These are phyloP conservation scores for Fusarium praegraminearum DNA, from an alignment of 2,329 filamentous ascomycete species.

Conservation along the genomic window DNA sequence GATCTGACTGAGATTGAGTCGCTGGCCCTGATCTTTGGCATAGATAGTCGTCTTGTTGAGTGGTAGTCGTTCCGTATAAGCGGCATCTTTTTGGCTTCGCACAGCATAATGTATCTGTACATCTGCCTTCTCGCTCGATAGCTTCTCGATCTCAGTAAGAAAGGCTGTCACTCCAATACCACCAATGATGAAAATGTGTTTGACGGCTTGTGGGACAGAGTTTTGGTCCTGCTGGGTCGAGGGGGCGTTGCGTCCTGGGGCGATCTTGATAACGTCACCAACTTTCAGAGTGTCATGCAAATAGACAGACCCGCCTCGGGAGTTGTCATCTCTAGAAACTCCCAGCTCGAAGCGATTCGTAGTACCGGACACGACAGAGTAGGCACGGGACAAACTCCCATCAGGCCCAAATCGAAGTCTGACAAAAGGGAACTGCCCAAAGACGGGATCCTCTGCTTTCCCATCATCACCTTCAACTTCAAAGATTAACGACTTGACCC, in stretches of 20 bases:
- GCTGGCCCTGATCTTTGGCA: conserved; percentile 8
- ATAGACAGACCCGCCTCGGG: conserved; percentile 26
- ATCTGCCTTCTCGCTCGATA: not conserved
- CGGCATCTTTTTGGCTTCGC: conserved; percentile 12
- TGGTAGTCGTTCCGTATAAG: conserved; percentile 17
- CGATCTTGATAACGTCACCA: conserved; percentile 22
- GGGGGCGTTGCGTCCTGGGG: not conserved
- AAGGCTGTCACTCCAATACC: conserved; percentile 31
- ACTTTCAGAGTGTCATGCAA: conserved; percentile 5
- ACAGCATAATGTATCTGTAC: conserved; percentile 27
- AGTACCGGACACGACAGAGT: conserved; percentile 28
- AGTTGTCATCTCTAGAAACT: conserved; percentile 16
- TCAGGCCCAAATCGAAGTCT: conserved; percentile 18
- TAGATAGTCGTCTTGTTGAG: conserved; percentile 4
- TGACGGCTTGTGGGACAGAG: not conserved
- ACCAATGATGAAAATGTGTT: conserved; percentile 25
- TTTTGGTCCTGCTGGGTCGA: no score
- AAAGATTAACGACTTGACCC: conserved; percentile 24
- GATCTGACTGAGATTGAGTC: not conserved
- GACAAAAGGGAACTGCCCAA: conserved; percentile 21
- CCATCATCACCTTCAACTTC: not conserved
- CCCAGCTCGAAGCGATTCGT: conserved; percentile 12
- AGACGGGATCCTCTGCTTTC: not conserved
- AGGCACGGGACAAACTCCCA: conserved; percentile 17
- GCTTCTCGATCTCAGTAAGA: not conserved